Evolutionary conservation across 768 basidiomycete genomes (phyloP).

Genomic region (Cystobasidium onofrii): DNA sequence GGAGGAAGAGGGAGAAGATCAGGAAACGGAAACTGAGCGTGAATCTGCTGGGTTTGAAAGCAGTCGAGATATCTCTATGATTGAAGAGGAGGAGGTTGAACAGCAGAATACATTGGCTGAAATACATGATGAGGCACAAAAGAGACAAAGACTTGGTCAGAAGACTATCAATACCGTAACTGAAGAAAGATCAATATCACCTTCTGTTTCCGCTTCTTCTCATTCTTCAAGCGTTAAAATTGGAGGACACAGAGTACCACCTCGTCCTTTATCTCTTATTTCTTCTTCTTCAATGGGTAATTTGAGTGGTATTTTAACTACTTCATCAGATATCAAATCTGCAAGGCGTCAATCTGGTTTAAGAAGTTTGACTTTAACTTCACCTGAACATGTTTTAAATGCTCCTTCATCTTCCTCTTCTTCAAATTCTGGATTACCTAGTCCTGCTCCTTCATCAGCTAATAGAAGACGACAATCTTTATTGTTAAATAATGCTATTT

Average conservation of each 20-base stretch:
- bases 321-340: neutral
- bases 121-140: neutral
- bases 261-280: slow-evolving; percentile 18
- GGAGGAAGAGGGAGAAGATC: slow-evolving; percentile 10
- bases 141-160: neutral
- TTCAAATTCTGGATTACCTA: neutral
- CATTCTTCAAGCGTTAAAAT: neutral
- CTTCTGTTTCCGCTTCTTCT: slow-evolving; percentile 3
- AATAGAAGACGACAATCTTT: neutral
- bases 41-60: neutral
- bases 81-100: neutral
- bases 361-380: slow-evolving; percentile 25
- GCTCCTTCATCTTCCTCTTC: neutral
- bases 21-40: neutral
- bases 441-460: neutral
- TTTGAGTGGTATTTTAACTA: neutral
- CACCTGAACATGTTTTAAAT: slow-evolving; percentile 13
- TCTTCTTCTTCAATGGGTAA: neutral
- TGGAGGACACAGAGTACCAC: neutral
- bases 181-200: neutral
- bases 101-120: neutral
- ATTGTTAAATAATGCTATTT: neutral
- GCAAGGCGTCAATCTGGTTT: slow-evolving; percentile 28
- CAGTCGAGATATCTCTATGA: neutral
- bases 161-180: neutral